Evolutionary conservation across 129 eudicot genomes (phyloP).

Genomic region (Lactuca sativa): DNA sequence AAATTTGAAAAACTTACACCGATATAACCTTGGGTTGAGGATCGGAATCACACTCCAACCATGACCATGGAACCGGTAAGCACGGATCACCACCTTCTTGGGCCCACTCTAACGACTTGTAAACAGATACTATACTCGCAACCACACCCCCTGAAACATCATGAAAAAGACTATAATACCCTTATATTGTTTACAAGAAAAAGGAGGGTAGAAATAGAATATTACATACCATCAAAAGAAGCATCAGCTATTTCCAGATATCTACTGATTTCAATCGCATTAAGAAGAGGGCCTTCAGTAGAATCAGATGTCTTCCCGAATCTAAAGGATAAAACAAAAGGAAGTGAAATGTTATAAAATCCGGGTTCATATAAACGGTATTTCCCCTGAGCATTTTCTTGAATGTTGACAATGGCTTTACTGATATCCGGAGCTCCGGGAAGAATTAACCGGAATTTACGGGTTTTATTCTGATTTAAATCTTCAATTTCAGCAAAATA

Average conservation of each 20-base stretch:
- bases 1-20: constrained; percentile 32
- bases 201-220: constrained; percentile 4
- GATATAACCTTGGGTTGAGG: constrained; percentile 54
- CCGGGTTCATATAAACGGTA: constrained; percentile 78
- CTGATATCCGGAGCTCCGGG: constrained; percentile 56
- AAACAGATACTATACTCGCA: background rate
- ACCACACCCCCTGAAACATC: background rate
- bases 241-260: constrained; percentile 61
- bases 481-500: constrained; percentile 86
- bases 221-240: constrained; percentile 58
- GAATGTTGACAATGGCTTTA: constrained; percentile 62
- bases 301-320: constrained; percentile 71
- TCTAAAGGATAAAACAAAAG: constrained; percentile 70
- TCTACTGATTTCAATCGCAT: constrained; percentile 83
- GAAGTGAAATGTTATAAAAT: constrained; percentile 59
- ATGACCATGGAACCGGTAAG: constrained; percentile 70
- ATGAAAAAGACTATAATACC: constrained; percentile 5
- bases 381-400: constrained; percentile 82
- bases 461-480: constrained; percentile 33
- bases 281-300: constrained; percentile 69
- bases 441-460: constrained; percentile 57
- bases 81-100: constrained; percentile 87
- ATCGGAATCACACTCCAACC: constrained; percentile 65
- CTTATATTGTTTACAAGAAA: constrained; percentile 1
- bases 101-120: constrained; percentile 26